Base-by-base conservation (phyloP, 1,139 yeast genomes). In the Nakaseomyces delphensis region DNA sequence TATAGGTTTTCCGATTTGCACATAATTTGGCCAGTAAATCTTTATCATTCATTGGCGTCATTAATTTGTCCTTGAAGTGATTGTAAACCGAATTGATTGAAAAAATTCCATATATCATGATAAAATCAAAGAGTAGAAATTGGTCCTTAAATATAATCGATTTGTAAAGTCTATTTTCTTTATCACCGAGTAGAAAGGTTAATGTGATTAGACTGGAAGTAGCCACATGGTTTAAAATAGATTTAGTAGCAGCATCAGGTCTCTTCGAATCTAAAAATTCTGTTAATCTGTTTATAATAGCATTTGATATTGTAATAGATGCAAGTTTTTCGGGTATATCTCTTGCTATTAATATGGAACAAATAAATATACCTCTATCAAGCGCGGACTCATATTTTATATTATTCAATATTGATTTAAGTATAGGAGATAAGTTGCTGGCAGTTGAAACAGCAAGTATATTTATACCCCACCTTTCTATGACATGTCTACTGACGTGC, bases 131-230 rank as follows among this genome's bases (percentile, higher is more conserved):
- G 27, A 33, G 21, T 10, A 33, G 18, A n/a, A 20, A 20, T 15
- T 33, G 25, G 27, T 33, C 37, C 16, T 21, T 33, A 11, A 33
- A 33, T n/a, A 33, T 21, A 13, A 33, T 33, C 11, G 37, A 33
- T 14, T 33, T 33, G 37, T 33, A 33, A 20, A 33, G 16, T 11
- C 37, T 20, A 15, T 27, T 33, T n/a, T 33, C 27, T 14, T 33
- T 33, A 13, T 33, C 37, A 9, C 18, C 37, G 9, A 33, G 18
- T n/a, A 33, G 11, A 14, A 20, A 33, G 4, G 27, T 33, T n/a
- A 33, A 21, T 13, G 37, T 33, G 6, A 33, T 33, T 8, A 33
- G 18, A 8, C 25, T 13, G 9, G 37, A 33, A 33, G 37, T 33
- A 3, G 37, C 37, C 11, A 21, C 18, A 21, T 33, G 37, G 18